Evolutionary conservation across 2,329 filamentous ascomycete genomes (phyloP), one percentile per base, ranked within the genome.

Genomic region (Cytospora piceicola): DNA sequence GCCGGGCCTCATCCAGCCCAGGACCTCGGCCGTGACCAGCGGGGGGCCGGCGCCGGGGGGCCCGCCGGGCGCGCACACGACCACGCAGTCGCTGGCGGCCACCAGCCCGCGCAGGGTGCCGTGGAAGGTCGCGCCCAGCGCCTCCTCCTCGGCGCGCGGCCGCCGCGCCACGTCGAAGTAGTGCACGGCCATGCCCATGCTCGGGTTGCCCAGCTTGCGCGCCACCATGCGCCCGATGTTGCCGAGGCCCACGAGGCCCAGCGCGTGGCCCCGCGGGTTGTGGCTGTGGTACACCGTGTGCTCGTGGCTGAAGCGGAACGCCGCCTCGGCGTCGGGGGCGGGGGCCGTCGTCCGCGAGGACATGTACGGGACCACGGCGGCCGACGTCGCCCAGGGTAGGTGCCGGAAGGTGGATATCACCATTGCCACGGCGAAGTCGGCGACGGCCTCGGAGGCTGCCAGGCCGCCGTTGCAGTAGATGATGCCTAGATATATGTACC

Each of bases 401-500:
- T 86, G 82, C 60, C 90, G 87, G 78, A 92, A 93, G 17, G 85
- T 87, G 11, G 85, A 84, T 58, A 93, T 84, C 70, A 93, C 85
- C 70, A 90, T 83, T 72, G 87, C 88, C 51, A 91, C 80, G 22
- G 88, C 86, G 68, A 90, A 86, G 75, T 93, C 90, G 59, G 90
- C 89, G 1, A 92, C 90, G 5, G 89, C 86, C 72, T 93, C 90
- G 8, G 88, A 88, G 42, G 88, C 89, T 0, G 90, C 89, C 1
- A 87, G 82, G 1, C 89, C 89, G 3, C 87, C 84, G 77, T 93
- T 92, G 80, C 90, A 92, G 77, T 92, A 93, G 60, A 89, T 77
- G 68, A 91, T 85, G 46, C 87, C 84, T 84, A 58, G 42, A 9
- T 2, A 58, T 46, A 9, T 2, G n/a, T 15, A 46, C 20, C 22